Conservation (phyloP, 1,284 basidiomycete genomes). For the Marasmius sp. region DNA sequence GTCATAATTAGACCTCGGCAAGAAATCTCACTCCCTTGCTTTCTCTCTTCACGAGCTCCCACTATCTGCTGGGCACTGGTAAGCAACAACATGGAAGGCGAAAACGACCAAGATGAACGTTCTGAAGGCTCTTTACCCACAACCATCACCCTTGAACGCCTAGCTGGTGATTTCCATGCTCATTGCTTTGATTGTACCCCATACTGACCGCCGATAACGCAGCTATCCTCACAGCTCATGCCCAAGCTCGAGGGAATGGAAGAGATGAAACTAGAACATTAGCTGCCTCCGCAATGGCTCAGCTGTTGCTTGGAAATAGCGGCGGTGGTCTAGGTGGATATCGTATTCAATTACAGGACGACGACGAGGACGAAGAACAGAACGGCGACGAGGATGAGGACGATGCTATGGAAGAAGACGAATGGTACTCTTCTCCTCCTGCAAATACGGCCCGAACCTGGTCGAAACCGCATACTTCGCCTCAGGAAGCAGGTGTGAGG, state of each 20-base stretch:
- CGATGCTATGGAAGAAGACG: constrained; percentile 25
- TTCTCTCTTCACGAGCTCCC: background rate
- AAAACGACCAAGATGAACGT: background rate
- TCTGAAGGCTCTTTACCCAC: background rate
- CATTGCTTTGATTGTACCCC: constrained; percentile 1
- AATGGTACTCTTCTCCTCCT: constrained; percentile 14
- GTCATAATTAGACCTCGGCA: background rate
- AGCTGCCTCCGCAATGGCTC: background rate
- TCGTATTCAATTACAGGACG: constrained; percentile 15
- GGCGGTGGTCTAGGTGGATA: background rate
- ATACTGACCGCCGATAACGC: background rate
- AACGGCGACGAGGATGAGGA: constrained; percentile 15
- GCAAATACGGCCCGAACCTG: constrained; percentile 26
- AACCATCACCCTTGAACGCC: background rate
- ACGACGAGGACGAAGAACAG: constrained; percentile 21
- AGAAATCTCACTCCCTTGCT: background rate
- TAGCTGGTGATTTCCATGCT: constrained; percentile 1
- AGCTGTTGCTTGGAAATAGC: constrained; percentile 21
- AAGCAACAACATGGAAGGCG: background rate
- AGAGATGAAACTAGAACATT: background rate
- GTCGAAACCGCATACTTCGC: constrained; percentile 56
- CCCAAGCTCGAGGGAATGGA: background rate
- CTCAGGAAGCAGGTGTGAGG: constrained; percentile 69
- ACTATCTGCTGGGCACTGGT: background rate
- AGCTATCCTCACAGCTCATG: background rate